phyloP scores from a whole-genome alignment of 345 rosid species.

The Fremontodendron californicum region DNA sequence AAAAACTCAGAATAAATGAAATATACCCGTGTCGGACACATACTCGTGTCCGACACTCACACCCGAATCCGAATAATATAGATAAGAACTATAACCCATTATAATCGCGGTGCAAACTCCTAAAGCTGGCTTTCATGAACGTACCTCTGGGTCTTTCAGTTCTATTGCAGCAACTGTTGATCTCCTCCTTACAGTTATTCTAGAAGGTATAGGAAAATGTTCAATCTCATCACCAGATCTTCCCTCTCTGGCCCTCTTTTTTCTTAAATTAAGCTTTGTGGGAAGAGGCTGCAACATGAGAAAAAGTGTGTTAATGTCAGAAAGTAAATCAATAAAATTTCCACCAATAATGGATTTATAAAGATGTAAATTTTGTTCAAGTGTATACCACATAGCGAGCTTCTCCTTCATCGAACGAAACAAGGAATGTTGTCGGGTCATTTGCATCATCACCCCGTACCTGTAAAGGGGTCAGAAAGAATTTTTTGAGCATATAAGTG shows the following conservation, averaged over 20 bases:
- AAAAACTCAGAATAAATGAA: no score
- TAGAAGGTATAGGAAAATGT: conserved; percentile 79
- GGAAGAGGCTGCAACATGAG: conserved; percentile 71
- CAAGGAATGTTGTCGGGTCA: conserved; percentile 72
- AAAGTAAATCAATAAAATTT: not conserved
- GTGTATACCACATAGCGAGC: conserved; percentile 87
- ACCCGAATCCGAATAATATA: no score
- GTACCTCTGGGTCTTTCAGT: conserved; percentile 69
- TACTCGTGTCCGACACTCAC: no score
- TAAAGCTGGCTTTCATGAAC: conserved; percentile 13
- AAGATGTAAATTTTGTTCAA: conserved; percentile 1
- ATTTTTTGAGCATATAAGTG: conserved; percentile 5
- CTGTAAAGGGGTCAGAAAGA: conserved; percentile 36
- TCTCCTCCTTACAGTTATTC: conserved; percentile 68
- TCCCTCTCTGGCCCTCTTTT: conserved; percentile 84
- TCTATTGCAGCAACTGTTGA: conserved; percentile 55
- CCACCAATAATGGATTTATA: not conserved
- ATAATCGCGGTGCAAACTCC: not conserved
- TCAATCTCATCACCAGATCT: conserved; percentile 79
- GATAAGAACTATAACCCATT: not conserved
- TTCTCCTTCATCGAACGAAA: conserved; percentile 65
- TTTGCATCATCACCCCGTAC: conserved; percentile 63
- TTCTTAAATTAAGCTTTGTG: conserved; percentile 72
- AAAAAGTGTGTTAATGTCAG: not conserved
- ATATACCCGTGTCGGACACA: no score